Base-by-base conservation (phyloP, 2,329 filamentous ascomycete genomes). In the Zalaria sp. region DNA sequence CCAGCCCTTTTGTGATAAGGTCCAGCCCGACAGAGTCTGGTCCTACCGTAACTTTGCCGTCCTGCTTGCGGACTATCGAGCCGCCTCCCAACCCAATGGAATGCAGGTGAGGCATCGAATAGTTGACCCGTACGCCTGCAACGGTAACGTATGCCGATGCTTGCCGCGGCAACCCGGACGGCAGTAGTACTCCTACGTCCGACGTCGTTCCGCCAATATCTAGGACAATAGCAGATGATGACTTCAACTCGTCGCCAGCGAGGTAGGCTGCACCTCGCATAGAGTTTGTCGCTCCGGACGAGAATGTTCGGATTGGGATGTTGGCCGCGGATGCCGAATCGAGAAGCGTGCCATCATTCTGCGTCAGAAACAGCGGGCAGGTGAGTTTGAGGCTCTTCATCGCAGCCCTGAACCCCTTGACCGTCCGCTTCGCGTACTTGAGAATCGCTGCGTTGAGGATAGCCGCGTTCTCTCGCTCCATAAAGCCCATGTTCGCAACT, bases 151-250 rank as follows among this genome's bases (percentile, higher is more conserved):
- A 79, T 0, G 73, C 73, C 1, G 74, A 69, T 31, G 72, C 69
- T 54, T 79, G 73, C 18, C 75, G 63, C 0, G 78, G 78, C 36
- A 81, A 73, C 0, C 77, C 77, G 38, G 69, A 77, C 0, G 69
- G 64, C 4, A 76, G 62, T 3, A 81, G 54, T 0, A 77, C 59
- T 0, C 77, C 75, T 7, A 79, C 71, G 46, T 81, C 77, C 0
- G 72, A 72, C 0, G 77, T 81, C 0, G 78, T 81, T 2, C 78
- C 77, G 0, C 78, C 77, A 43, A 81, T 74, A 48, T 81, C 77
- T 1, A 79, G 70, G 0, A 81, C 75, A 54, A 79, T 72, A 35
- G 51, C 53, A 25, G 49, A 57, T 25, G 50, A 55, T 31, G 50
- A 56, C 39, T 54, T 47, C 5, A 49, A 51, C 18, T 54, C 46